Conservation (phyloP, 208 protist genomes). For the Leishmania tropica region DNA sequence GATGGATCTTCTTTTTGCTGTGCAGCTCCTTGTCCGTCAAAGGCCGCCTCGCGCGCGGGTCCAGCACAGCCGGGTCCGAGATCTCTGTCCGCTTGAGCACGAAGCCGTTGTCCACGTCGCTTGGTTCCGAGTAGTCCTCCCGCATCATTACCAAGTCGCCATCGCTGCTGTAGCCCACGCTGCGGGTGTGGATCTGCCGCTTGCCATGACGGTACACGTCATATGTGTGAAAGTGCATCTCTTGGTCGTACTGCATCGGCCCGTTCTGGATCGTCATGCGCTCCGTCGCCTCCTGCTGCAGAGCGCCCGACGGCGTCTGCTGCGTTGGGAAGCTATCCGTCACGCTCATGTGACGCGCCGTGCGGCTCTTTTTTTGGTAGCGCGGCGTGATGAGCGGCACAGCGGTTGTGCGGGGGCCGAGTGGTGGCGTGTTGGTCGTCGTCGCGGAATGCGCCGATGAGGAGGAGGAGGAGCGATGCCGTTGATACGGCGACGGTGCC, state of each 20-base stretch:
- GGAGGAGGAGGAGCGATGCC: slow-evolving; percentile 13
- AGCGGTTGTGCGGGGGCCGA: slow-evolving; percentile 34
- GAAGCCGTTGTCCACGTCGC: slow-evolving; percentile 71
- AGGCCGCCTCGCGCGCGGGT: slow-evolving; percentile 72
- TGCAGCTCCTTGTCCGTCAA: slow-evolving; percentile 57
- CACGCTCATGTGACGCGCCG: slow-evolving; percentile 59
- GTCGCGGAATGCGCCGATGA: slow-evolving; percentile 19
- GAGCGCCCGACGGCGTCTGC: slow-evolving; percentile 43
- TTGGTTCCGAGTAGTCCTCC: slow-evolving; percentile 80
- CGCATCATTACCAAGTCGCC: slow-evolving; percentile 81
- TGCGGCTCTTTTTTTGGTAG: slow-evolving; percentile 75
- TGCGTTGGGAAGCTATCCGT: slow-evolving; percentile 53
- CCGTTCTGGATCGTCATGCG: slow-evolving; percentile 69
- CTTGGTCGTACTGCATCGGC: slow-evolving; percentile 57
- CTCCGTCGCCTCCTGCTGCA: slow-evolving; percentile 70
- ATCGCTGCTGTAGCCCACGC: slow-evolving; percentile 88
- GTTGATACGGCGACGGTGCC: not conserved
- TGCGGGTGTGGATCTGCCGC: slow-evolving; percentile 70
- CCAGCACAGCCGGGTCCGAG: slow-evolving; percentile 68
- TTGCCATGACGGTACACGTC: slow-evolving; percentile 83
- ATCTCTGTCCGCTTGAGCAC: slow-evolving; percentile 58
- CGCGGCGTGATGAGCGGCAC: slow-evolving; percentile 84
- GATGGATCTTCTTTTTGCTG: slow-evolving; percentile 44
- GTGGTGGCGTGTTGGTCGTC: slow-evolving; percentile 33
- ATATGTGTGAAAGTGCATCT: slow-evolving; percentile 88